These are phyloP conservation scores for Silene vulgaris DNA, from an alignment of 179 eudicot species.

Conservation along the genomic window DNA sequence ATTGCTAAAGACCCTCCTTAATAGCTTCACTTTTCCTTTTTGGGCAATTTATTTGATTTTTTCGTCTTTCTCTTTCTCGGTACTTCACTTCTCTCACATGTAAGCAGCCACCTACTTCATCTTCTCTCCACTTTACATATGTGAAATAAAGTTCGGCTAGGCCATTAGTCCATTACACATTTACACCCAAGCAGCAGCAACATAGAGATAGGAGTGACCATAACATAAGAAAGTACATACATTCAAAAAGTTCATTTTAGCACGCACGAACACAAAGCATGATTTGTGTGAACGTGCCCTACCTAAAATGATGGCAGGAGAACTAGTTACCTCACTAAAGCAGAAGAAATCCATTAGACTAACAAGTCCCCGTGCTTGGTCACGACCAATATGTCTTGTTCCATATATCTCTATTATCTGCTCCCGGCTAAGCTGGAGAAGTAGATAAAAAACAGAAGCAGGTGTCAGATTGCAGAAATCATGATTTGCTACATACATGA, in stretches of 20 bases:
- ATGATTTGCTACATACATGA: background rate
- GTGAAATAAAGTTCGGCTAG: background rate
- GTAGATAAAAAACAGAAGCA: conserved; percentile 5
- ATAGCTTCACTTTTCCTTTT: too few species aligned
- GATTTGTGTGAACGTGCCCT: background rate
- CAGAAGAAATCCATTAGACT: conserved; percentile 98
- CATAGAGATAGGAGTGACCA: background rate
- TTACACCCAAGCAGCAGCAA: background rate
- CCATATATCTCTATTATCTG: conserved; percentile 78
- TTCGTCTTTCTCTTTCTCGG: too few species aligned
- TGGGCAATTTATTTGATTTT: too few species aligned
- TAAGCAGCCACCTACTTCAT: too few species aligned
- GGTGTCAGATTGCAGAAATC: background rate
- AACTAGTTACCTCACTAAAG: conserved; percentile 75
- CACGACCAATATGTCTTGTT: conserved; percentile 91
- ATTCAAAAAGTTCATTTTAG: background rate
- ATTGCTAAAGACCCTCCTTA: background rate
- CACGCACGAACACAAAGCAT: background rate
- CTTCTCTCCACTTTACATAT: too few species aligned
- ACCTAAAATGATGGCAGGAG: conserved; percentile 11
- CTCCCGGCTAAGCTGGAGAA: conserved; percentile 57
- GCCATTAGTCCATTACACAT: background rate
- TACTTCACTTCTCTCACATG: too few species aligned
- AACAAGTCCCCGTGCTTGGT: conserved; percentile 84
- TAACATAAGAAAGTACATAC: background rate